Percentiles rank a stretch among this genome's conserved stretches.
Conservation (phyloP, 208 protist species). For the Trypanosoma congolense region DNA sequence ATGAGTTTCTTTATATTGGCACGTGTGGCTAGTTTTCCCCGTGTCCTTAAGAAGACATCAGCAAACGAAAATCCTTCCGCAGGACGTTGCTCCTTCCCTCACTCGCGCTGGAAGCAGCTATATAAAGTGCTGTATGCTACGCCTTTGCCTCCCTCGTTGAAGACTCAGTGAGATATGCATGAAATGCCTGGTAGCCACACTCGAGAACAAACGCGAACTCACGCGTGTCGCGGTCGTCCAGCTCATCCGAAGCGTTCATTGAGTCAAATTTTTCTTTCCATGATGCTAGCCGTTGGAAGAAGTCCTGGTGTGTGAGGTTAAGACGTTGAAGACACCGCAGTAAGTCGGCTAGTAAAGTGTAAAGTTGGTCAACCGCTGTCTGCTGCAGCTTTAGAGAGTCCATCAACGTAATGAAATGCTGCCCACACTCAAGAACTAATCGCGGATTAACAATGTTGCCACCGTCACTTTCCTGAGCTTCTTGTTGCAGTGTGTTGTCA, state of each 20-base stretch:
- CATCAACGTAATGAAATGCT: constrained; percentile 93
- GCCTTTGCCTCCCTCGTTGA: constrained; percentile 18
- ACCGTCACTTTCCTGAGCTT: constrained; percentile 28
- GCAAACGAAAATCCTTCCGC: no score
- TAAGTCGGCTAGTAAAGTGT: constrained; percentile 88
- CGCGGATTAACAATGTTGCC: constrained; percentile 40
- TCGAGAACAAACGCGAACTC: constrained; percentile 92
- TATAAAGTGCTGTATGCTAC: no score
- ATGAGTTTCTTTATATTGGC: no score
- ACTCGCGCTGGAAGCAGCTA: no score
- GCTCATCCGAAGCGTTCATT: constrained; percentile 89
- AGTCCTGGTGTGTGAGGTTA: constrained; percentile 39
- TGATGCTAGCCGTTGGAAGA: constrained; percentile 41
- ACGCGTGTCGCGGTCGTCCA: constrained; percentile 70
- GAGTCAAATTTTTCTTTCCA: constrained; percentile 79
- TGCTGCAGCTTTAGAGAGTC: constrained; percentile 89
- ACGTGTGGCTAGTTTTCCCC: no score
- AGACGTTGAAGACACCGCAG: constrained; percentile 56
- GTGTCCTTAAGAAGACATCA: no score
- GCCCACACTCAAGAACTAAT: constrained; percentile 81
- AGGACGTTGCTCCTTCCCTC: no score
- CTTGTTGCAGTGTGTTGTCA: constrained; percentile 13
- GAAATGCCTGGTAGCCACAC: constrained; percentile 72
- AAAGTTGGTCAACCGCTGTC: constrained; percentile 87
- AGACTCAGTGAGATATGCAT: constrained; percentile 51